Conservation (phyloP, 352 stramenopile species). For the Pythium biforme region DNA sequence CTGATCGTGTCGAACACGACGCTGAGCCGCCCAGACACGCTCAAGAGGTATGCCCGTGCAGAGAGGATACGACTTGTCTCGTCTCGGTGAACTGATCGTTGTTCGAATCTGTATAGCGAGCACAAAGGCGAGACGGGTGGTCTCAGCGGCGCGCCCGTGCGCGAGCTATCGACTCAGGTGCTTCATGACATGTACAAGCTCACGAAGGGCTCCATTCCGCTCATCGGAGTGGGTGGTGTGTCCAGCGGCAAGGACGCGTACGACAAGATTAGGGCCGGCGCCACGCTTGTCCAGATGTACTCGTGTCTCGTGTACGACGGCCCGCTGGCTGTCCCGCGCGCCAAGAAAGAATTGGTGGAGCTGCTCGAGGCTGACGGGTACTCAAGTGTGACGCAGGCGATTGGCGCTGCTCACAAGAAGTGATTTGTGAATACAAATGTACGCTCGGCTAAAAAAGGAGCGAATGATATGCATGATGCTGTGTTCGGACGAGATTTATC, state of each 20-base stretch:
- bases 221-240: conserved; percentile 96
- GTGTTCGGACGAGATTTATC: neutral
- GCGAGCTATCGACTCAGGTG: conserved; percentile 92
- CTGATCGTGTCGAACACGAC: conserved; percentile 99
- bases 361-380: conserved; percentile 85
- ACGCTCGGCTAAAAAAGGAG: neutral
- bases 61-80: neutral
- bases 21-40: conserved; percentile 78
- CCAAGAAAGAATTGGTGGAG: conserved; percentile 88
- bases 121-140: conserved; percentile 90
- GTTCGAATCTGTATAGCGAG: conserved; percentile 22
- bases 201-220: conserved; percentile 91
- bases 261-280: conserved; percentile 97
- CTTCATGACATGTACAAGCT: conserved; percentile 95
- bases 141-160: conserved; percentile 94
- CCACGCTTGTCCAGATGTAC: conserved; percentile 95
- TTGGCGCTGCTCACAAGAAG: conserved; percentile 78
- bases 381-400: conserved; percentile 73
- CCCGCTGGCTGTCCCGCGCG: conserved; percentile 76
- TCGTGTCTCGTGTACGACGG: conserved; percentile 92
- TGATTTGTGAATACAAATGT: conserved; percentile 1
- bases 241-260: conserved; percentile 94
- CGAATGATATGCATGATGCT: neutral
- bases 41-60: conserved; percentile 52
- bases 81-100: neutral